Base-by-base conservation (phyloP, 73 alveolate species). In the Stentor roeselii region DNA sequence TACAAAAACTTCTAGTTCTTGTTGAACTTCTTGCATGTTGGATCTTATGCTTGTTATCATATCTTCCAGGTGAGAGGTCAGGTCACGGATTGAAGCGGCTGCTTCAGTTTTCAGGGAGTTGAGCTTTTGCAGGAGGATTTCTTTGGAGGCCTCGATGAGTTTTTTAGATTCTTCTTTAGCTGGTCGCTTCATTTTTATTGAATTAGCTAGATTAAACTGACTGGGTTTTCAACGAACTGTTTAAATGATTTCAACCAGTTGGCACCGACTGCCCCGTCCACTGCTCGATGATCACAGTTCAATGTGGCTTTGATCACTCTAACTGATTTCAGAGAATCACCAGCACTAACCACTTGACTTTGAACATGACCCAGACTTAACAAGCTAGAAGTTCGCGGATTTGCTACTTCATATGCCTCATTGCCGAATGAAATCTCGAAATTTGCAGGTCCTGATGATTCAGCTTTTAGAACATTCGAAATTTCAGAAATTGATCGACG, bases 191-290 rank as follows among this genome's bases (percentile, higher is more conserved):
- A 67, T 67, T 30, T 30, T 21, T n/a, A 36, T 67, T 67, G 3
- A 27, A 36, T 67, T 30, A 21, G 1, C 37, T 67, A 67, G 34
- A 93, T 85, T 92, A 93, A 80, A 60, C 88, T 82, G 75, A 82
- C 90, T 60, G 98, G 98, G 59, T 93, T 91, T 88, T 92, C 97
- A 84, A 93, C 82, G 76, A 82, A 93, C 58, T 60, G 61, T 87
- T 91, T 93, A 85, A 93, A 91, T 75, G 82, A 89, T 86, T 91
- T 78, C 61, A 93, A 88, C 96, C 96, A 93, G 78, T 93, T 83
- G 11, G 98, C 98, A 35, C 96, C 98, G 3, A 91, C 91, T 32
- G 98, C 98, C 50, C 98, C 98, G 82, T 93, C 98, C 21, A 93
- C 98, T 3, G 89, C 93, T 91, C 98, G 91, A 85, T 93, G 98